Conservation (phyloP, 768 basidiomycete species). For the Termitomyces eurrhizus region DNA sequence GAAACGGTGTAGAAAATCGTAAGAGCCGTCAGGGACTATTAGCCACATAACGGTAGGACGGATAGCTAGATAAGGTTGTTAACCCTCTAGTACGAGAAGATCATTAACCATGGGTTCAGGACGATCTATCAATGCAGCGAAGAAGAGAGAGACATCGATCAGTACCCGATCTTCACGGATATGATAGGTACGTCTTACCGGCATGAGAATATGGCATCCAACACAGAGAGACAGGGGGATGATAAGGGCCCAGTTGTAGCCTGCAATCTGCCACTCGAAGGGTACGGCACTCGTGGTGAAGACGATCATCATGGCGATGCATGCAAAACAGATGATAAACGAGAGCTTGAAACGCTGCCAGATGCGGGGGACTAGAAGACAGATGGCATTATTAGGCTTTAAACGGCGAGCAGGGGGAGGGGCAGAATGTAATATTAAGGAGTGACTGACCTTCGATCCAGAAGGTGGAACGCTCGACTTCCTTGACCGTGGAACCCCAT, state of each 20-base stretch:
- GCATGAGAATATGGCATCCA: constrained; percentile 68
- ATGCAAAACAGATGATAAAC: constrained; percentile 55
- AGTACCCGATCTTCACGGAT: not conserved
- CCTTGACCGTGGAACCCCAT: constrained; percentile 64
- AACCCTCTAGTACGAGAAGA: constrained; percentile 54
- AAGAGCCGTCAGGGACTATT: not conserved
- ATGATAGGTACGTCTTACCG: constrained; percentile 40
- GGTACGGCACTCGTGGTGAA: constrained; percentile 56
- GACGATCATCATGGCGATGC: constrained; percentile 59
- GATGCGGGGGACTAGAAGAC: constrained; percentile 62
- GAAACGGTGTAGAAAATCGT: not conserved
- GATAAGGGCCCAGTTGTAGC: constrained; percentile 64
- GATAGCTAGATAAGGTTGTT: not conserved
- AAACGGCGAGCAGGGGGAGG: not conserved
- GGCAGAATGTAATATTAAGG: not conserved
- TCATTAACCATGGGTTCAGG: constrained; percentile 85
- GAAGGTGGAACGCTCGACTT: constrained; percentile 84
- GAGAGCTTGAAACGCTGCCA: constrained; percentile 77
- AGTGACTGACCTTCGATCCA: constrained; percentile 61
- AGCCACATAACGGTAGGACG: not conserved
- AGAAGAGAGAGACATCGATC: constrained; percentile 1
- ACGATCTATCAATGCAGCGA: constrained; percentile 44
- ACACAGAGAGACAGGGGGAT: constrained; percentile 69
- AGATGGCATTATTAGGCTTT: not conserved
- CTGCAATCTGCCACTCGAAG: constrained; percentile 60